Conservation (phyloP, 768 basidiomycete species). For the Russula olivacea region DNA sequence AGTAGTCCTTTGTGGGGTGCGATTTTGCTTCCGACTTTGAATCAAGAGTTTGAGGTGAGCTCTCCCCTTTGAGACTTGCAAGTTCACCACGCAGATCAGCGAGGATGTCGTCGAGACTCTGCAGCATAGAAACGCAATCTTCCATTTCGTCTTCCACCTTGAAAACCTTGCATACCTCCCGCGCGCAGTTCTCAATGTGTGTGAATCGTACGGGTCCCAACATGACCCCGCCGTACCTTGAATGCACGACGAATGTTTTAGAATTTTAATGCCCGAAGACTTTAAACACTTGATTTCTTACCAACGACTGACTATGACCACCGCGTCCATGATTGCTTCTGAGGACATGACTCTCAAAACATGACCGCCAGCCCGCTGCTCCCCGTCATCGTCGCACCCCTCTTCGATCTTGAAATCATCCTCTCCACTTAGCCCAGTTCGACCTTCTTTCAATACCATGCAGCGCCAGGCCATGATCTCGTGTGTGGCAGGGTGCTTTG, state of each 20-base stretch:
- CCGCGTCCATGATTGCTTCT: constrained; percentile 69
- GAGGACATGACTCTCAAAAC: constrained; percentile 63
- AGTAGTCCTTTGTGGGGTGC: constrained; percentile 41
- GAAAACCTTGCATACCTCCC: constrained; percentile 68
- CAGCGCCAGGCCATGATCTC: constrained; percentile 77
- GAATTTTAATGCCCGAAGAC: neutral
- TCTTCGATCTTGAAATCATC: constrained; percentile 68
- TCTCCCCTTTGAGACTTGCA: constrained; percentile 26
- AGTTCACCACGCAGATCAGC: constrained; percentile 49
- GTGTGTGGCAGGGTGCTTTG: constrained; percentile 53
- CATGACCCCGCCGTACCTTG: constrained; percentile 76
- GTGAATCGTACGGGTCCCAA: constrained; percentile 68
- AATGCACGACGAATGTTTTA: neutral
- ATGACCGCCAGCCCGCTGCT: constrained; percentile 61
- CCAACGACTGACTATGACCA: constrained; percentile 77
- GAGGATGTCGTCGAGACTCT: constrained; percentile 56
- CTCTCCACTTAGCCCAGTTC: constrained; percentile 59
- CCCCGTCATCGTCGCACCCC: constrained; percentile 71
- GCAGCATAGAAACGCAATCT: constrained; percentile 51
- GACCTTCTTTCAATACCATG: constrained; percentile 62
- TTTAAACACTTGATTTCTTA: constrained; percentile 30
- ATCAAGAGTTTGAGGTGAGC: neutral
- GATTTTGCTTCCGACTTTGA: neutral
- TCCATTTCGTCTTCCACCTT: constrained; percentile 62
- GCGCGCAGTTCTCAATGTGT: constrained; percentile 71